Base-by-base conservation (phyloP, 1,284 basidiomycete genomes). In the Agroathelia rolfsii region DNA sequence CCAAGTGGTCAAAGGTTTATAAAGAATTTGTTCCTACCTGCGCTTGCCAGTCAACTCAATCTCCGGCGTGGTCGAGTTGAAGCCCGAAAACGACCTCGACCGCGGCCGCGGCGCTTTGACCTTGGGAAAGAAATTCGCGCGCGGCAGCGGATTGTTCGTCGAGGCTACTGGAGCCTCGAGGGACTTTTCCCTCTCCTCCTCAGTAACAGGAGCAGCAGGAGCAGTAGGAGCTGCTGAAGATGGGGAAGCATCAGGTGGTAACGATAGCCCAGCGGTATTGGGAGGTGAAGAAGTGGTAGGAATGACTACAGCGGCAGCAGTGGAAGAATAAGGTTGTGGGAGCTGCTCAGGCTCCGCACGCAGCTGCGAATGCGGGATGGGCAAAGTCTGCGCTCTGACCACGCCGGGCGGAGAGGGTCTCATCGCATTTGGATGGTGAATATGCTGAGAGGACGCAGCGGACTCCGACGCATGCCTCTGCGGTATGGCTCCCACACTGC, bases 41-140 rank as follows among this genome's bases (percentile, higher is more conserved):
- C 48, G 39, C 32, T 56, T 50, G 14, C 55, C 37, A 24, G 55
- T 50, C 9, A 55, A 34, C 10, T 47, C 36, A 4, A 54, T 46
- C 30, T 61, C 55, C 9, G 53, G 39, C 5, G 43, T 45, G 10
- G 53, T 40, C 12, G 61, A 56, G 41, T 72, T 68, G 47, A 82
- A 76, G 2, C 69, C 74, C 14, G 80, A 84, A 47, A 85, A 85
- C 37, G 79, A 83, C 43, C 78, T 57, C 13, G 80, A 84, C 13
- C 81, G 58, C 2, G 79, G 81, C 5, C 82, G 56, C 7, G 59
- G 44, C 5, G 59, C 59, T 4, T 61, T 58, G 4, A 58, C 60
- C 38, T 66, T 63, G 0, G 80, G 79, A 33, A 69, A 63, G 44
- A 83, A 82, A 35, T 77, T 75, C 2, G 72, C 58, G 19, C 77